Evolutionary conservation across 495 filamentous ascomycete species (phyloP).

Genomic region (Penicillium turbatum): DNA sequence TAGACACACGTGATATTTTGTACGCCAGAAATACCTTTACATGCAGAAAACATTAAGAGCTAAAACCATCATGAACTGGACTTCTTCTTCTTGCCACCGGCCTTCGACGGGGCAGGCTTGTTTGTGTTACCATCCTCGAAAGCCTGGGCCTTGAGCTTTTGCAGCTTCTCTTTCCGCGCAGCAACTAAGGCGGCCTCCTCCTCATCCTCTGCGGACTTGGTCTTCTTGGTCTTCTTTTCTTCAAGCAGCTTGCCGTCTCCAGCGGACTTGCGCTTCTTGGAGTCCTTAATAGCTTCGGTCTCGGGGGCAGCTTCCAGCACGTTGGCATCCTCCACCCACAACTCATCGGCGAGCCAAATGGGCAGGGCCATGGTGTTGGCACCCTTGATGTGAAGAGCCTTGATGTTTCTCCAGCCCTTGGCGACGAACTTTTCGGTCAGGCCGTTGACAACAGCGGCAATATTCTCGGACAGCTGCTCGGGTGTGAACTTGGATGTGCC

Average conservation of each 20-base stretch:
- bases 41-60: slow-evolving; percentile 31
- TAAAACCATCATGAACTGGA: slow-evolving; percentile 37
- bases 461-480: slow-evolving; percentile 73
- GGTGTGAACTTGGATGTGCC: slow-evolving; percentile 68
- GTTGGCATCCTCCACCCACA: slow-evolving; percentile 81
- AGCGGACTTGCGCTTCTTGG: slow-evolving; percentile 62
- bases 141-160: slow-evolving; percentile 49
- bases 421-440: slow-evolving; percentile 74
- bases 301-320: slow-evolving; percentile 60
- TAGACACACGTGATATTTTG: slow-evolving; percentile 36
- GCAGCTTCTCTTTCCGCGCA: slow-evolving; percentile 57
- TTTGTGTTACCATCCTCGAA: slow-evolving; percentile 36
- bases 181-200: slow-evolving; percentile 47
- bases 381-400: slow-evolving; percentile 81
- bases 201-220: slow-evolving; percentile 42
- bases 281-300: slow-evolving; percentile 46
- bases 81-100: slow-evolving; percentile 42
- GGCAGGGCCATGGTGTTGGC: slow-evolving; percentile 81
- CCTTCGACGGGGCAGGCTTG: slow-evolving; percentile 25
- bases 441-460: slow-evolving; percentile 62
- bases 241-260: slow-evolving; percentile 55
- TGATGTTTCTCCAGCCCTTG: slow-evolving; percentile 79
- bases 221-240: slow-evolving; percentile 53
- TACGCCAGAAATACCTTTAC: slow-evolving; percentile 38
- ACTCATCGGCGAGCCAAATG: slow-evolving; percentile 83